Evolutionary conservation across 345 rosid genomes (phyloP).

Genomic region (Euphorbia pulcherrima): DNA sequence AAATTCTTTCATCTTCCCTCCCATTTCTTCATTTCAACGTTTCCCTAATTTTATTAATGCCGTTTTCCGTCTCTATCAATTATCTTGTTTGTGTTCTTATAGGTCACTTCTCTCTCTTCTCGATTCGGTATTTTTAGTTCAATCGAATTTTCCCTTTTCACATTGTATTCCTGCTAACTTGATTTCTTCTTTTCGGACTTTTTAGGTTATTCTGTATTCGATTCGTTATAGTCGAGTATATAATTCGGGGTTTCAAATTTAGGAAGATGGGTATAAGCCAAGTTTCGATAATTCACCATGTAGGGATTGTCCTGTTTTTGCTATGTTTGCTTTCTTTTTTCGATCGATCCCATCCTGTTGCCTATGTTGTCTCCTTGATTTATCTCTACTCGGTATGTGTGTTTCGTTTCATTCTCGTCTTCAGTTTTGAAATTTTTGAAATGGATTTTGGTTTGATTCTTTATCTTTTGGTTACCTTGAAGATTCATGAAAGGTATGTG

Average conservation of each 20-base stretch:
- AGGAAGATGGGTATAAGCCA: slow-evolving; percentile 38
- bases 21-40: neutral
- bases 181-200: neutral
- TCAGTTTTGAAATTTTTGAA: neutral
- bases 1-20: neutral
- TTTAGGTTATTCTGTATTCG: neutral
- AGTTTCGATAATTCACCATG: slow-evolving; percentile 67
- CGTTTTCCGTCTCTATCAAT: neutral
- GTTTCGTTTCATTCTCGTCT: neutral
- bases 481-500: slow-evolving; percentile 76
- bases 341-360: slow-evolving; percentile 47
- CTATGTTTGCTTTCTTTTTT: slow-evolving; percentile 65
- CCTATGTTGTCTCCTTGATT: slow-evolving; percentile 51
- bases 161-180: neutral
- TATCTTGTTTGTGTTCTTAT: neutral
- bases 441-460: neutral
- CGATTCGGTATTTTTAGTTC: no score
- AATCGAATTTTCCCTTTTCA: neutral
- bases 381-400: slow-evolving; percentile 83
- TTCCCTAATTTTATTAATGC: neutral
- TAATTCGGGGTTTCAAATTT: neutral
- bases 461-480: neutral
- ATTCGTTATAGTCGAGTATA: neutral
- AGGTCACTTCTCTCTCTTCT: neutral
- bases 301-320: slow-evolving; percentile 50